Evolutionary conservation across 2,329 filamentous ascomycete genomes (phyloP).

Genomic region (Rhynchosporium graminicola): DNA sequence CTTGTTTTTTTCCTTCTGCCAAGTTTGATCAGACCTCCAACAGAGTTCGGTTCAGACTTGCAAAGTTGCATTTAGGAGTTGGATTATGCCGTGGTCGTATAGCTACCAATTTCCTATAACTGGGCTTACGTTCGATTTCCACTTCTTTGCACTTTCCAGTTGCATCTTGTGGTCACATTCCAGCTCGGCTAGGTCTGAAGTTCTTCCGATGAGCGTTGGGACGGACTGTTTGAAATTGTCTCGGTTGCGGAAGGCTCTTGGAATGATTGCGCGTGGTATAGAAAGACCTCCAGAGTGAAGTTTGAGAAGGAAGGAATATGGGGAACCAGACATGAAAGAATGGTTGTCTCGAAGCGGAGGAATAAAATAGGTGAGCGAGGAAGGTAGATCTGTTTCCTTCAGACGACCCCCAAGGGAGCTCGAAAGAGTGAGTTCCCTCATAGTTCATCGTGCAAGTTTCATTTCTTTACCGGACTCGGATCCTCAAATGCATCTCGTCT

Average conservation of each 20-base stretch:
- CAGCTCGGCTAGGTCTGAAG: neutral
- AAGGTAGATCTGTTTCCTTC: too few species aligned
- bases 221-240: neutral
- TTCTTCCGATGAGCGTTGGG: neutral
- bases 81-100: neutral
- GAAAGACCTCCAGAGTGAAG: too few species aligned
- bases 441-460: slow-evolving; percentile 2
- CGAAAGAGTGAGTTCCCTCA: neutral
- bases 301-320: too few species aligned
- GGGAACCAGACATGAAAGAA: too few species aligned
- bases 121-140: too few species aligned
- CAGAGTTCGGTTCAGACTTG: neutral
- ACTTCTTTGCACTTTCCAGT: neutral
- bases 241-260: neutral
- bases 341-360: neutral
- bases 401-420: too few species aligned
- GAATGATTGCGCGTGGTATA: neutral
- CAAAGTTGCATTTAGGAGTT: neutral
- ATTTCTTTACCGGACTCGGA: neutral
- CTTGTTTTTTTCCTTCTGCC: neutral
- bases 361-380: too few species aligned
- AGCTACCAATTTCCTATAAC: neutral
- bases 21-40: neutral
- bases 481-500: too few species aligned
- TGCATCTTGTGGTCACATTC: neutral